A percentile compares a stretch with the other conserved stretches of the same genome.
These are phyloP conservation scores for Globisporangium uncinulatum DNA, from an alignment of 352 stramenopile species.

Conservation along the genomic window DNA sequence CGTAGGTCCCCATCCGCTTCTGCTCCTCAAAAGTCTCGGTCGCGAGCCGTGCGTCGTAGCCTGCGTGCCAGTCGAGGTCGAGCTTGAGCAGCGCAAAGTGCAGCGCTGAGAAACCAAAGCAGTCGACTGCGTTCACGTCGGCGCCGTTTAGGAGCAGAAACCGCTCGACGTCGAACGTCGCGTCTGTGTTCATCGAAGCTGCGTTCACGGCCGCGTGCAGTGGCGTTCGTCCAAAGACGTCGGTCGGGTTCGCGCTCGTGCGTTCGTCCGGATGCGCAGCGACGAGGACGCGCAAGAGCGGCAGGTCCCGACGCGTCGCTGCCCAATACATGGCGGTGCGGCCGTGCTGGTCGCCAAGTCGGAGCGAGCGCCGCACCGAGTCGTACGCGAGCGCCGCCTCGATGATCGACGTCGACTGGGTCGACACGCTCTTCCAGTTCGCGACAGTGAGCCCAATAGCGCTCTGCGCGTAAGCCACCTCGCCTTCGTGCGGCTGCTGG, in stretches of 20 bases:
- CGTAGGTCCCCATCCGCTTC: constrained; percentile 22
- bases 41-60: constrained; percentile 29
- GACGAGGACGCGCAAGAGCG: constrained; percentile 44
- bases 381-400: constrained; percentile 37
- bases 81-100: constrained; percentile 73
- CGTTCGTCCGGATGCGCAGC: constrained; percentile 23
- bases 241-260: constrained; percentile 43
- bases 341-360: constrained; percentile 30
- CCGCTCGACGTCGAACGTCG: constrained; percentile 67
- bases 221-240: constrained; percentile 47
- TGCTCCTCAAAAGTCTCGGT: constrained; percentile 18
- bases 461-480: constrained; percentile 37
- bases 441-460: constrained; percentile 8
- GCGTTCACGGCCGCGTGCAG: constrained; percentile 70
- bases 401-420: constrained; percentile 16
- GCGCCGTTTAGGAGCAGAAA: constrained; percentile 55
- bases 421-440: not conserved
- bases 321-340: constrained; percentile 54
- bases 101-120: constrained; percentile 46
- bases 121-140: constrained; percentile 43
- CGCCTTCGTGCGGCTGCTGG: constrained; percentile 41
- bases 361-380: constrained; percentile 34
- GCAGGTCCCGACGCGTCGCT: constrained; percentile 47
- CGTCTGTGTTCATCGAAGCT: constrained; percentile 58
- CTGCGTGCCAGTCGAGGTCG: constrained; percentile 50